Percentiles rank a stretch among this genome's conserved stretches.
phyloP scores from a whole-genome alignment of 352 stramenopile species.

The Pythium rishiriense region DNA sequence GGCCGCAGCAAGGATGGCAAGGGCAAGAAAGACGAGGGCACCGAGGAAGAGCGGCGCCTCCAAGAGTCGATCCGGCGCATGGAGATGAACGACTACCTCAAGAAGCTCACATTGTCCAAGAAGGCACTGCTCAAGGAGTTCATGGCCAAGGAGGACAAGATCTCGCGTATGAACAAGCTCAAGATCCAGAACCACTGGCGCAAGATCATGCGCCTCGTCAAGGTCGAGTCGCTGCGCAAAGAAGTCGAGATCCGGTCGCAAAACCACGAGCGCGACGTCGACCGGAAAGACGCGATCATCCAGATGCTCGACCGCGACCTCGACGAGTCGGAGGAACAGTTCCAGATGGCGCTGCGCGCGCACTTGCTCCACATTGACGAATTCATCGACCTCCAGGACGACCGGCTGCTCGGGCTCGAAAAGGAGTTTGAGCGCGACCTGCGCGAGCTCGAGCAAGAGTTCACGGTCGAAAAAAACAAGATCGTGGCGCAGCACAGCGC shows the following conservation, averaged over 20 bases:
- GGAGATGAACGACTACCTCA: conserved; percentile 87
- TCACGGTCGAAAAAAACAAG: conserved; percentile 81
- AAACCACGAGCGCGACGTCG: conserved; percentile 95
- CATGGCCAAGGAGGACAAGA: conserved; percentile 68
- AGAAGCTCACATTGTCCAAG: conserved; percentile 77
- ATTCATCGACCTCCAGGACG: conserved; percentile 92
- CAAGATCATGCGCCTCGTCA: conserved; percentile 95
- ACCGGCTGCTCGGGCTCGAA: conserved; percentile 85
- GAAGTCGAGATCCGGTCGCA: conserved; percentile 92
- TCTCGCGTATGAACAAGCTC: conserved; percentile 83
- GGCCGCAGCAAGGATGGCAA: conserved; percentile 73
- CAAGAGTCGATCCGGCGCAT: conserved; percentile 79
- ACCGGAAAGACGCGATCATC: conserved; percentile 94
- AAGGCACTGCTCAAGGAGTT: conserved; percentile 77
- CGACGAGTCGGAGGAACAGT: conserved; percentile 94
- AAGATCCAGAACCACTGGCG: conserved; percentile 96
- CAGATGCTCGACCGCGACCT: conserved; percentile 94
- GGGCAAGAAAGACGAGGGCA: conserved; percentile 64
- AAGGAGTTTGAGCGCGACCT: conserved; percentile 91
- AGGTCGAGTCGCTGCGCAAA: conserved; percentile 90
- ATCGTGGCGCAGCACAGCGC: conserved; percentile 66
- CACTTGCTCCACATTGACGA: conserved; percentile 92
- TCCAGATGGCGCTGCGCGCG: conserved; percentile 87
- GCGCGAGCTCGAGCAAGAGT: conserved; percentile 79
- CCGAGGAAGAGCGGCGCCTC: conserved; percentile 68